Conservation (phyloP, 352 stramenopile genomes). For the Aphanomyces astaci region DNA sequence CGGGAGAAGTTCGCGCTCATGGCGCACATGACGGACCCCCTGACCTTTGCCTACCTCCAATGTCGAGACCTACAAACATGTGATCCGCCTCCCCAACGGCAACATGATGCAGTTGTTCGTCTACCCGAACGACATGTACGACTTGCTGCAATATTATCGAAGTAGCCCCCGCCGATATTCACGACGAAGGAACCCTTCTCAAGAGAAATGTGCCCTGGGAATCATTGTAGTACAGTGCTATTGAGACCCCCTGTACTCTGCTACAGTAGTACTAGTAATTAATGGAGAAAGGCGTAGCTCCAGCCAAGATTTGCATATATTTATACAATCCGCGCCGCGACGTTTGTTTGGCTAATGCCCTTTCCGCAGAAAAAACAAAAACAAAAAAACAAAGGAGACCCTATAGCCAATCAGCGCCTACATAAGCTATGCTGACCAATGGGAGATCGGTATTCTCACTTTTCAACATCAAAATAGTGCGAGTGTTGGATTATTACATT, state of each 20-base stretch:
- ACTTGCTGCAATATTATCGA: conserved; percentile 9
- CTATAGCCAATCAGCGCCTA: too few species aligned
- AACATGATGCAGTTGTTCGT: not conserved
- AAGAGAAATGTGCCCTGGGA: conserved; percentile 1
- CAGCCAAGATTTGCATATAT: too few species aligned
- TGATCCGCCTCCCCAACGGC: not conserved
- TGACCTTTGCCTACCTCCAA: conserved; percentile 28
- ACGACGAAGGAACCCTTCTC: not conserved
- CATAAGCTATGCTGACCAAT: too few species aligned
- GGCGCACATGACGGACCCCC: conserved; percentile 36
- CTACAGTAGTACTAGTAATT: not conserved
- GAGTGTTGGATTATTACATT: too few species aligned
- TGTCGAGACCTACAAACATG: conserved; percentile 6
- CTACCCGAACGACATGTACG: conserved; percentile 1
- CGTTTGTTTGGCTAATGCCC: not conserved
- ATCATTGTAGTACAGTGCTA: conserved; percentile 2
- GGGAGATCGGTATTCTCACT: too few species aligned
- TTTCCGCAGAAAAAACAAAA: not conserved
- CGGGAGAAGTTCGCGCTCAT: too few species aligned
- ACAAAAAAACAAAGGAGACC: too few species aligned
- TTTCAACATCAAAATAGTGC: too few species aligned
- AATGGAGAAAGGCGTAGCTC: not conserved
- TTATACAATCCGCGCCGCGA: too few species aligned
- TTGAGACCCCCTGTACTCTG: not conserved
- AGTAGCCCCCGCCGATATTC: not conserved